phyloP scores from a whole-genome alignment of 1,284 basidiomycete genomes.

The Moesziomyces sp. region DNA sequence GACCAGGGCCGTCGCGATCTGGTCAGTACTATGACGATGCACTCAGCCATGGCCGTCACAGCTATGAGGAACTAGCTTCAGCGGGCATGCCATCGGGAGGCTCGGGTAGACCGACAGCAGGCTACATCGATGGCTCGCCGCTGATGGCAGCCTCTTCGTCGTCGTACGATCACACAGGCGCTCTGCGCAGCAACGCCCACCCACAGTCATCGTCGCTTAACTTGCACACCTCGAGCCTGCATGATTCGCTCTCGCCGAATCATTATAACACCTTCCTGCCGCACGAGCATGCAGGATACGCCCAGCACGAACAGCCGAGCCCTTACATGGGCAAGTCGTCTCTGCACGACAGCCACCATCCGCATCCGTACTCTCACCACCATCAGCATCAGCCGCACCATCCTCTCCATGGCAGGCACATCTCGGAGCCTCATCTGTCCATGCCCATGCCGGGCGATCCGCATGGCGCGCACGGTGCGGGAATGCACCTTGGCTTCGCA shows the following conservation, averaged over 20 bases:
- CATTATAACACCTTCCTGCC: constrained; percentile 5
- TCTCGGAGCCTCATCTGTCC: constrained; percentile 8
- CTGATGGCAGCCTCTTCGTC: constrained; percentile 14
- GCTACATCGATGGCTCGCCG: constrained; percentile 19
- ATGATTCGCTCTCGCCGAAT: background rate
- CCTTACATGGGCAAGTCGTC: constrained; percentile 12
- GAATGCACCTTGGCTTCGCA: constrained; percentile 3
- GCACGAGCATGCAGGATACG: constrained; percentile 12
- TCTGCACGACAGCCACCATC: constrained; percentile 4
- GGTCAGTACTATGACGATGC: constrained; percentile 22
- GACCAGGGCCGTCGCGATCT: constrained; percentile 18
- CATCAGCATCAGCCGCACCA: constrained; percentile 2
- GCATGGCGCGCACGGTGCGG: constrained; percentile 4
- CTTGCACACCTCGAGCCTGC: constrained; percentile 5
- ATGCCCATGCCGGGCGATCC: constrained; percentile 21
- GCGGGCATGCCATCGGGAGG: constrained; percentile 6
- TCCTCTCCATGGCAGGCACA: constrained; percentile 11
- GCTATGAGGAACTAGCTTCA: constrained; percentile 4
- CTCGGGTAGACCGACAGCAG: constrained; percentile 5
- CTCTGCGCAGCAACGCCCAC: constrained; percentile 2
- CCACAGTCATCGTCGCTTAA: constrained; percentile 14
- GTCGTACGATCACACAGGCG: constrained; percentile 16
- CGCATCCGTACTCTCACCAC: constrained; percentile 7
- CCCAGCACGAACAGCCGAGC: constrained; percentile 6
- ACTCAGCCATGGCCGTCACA: constrained; percentile 6